Evolutionary conservation across 345 rosid genomes (phyloP), one percentile per base, ranked within the genome.

Genomic region (Excoecaria agallocha): DNA sequence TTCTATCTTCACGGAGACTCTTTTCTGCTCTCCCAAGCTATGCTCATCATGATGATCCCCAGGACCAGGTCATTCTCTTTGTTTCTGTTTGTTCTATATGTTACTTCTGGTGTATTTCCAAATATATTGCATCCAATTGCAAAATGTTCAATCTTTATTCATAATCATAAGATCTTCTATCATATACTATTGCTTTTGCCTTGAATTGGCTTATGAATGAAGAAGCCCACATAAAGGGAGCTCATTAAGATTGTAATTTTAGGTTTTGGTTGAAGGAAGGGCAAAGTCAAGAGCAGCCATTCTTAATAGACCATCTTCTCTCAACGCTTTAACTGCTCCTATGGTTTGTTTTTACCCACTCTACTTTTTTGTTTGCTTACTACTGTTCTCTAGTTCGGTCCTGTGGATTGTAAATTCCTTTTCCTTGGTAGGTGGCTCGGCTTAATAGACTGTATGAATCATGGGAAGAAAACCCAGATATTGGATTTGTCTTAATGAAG

Each of bases 381-480:
- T 10, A 52, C 25, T 24, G n/a, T 50, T 69, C 50, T 37, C 8
- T 17, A 12, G 61, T 55, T 12, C 22, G 30, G 39, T 19, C 10
- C 24, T 20, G 38, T 67, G 46, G 45, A 39, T 49, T 43, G 25
- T 76, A 35, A 63, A 67, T 60, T 38, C 16, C 43, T 59, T 59
- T 73, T 12, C 3, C n/a, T 74, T 66, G 51, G 4, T 77, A 90
- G 99, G 89, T 84, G 55, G 85, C 89, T 73, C 85, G 98, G 76
- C 81, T 93, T 68, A 88, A 81, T 71, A 89, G 89, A 84, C 81
- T 95, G 30, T 95, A 93, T 63, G 97, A 90, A 64, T 91, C 92
- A 22, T 95, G 99, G 99, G 96, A 95, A 85, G 98, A 93, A 75
- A 95, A 91, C 62, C 90, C 96, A 0, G 89, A 91, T 73, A 88